These are phyloP conservation scores for Alternaria arbusti DNA, from an alignment of 2,329 filamentous ascomycete species.

Conservation along the genomic window DNA sequence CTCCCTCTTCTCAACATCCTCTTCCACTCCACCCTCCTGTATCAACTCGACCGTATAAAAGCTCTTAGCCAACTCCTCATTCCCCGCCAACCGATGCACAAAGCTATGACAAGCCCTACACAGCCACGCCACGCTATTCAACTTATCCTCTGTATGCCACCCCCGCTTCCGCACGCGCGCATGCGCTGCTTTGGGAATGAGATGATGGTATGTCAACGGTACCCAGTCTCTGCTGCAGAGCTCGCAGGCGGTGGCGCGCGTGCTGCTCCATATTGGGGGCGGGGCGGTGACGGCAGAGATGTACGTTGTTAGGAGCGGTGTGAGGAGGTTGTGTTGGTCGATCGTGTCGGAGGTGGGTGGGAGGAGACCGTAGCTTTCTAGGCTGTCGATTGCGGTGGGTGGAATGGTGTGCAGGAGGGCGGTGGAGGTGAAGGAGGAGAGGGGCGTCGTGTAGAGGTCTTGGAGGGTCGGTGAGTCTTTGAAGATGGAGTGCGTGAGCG, in stretches of 20 bases:
- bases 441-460: slow-evolving; percentile 63
- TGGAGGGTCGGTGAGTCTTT: slow-evolving; percentile 59
- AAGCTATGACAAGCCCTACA: slow-evolving; percentile 84
- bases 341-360: slow-evolving; percentile 46
- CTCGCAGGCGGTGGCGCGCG: slow-evolving; percentile 68
- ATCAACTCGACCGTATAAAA: slow-evolving; percentile 77
- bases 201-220: slow-evolving; percentile 80
- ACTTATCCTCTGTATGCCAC: slow-evolving; percentile 76
- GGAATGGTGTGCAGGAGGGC: slow-evolving; percentile 60
- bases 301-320: slow-evolving; percentile 69
- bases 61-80: slow-evolving; percentile 77
- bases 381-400: slow-evolving; percentile 68
- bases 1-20: slow-evolving; percentile 64
- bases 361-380: slow-evolving; percentile 71
- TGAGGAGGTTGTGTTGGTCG: slow-evolving; percentile 62
- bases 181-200: slow-evolving; percentile 81
- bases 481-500: slow-evolving; percentile 66
- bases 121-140: slow-evolving; percentile 85
- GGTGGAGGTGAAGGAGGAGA: slow-evolving; percentile 60
- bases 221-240: slow-evolving; percentile 78
- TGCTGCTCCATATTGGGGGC: slow-evolving; percentile 68
- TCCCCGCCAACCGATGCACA: slow-evolving; percentile 75
- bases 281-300: slow-evolving; percentile 63
- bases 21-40: slow-evolving; percentile 74
- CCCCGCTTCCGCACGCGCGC: slow-evolving; percentile 76